Conservation (phyloP, 306 rosid genomes). For the Echinosophora koreensis region DNA sequence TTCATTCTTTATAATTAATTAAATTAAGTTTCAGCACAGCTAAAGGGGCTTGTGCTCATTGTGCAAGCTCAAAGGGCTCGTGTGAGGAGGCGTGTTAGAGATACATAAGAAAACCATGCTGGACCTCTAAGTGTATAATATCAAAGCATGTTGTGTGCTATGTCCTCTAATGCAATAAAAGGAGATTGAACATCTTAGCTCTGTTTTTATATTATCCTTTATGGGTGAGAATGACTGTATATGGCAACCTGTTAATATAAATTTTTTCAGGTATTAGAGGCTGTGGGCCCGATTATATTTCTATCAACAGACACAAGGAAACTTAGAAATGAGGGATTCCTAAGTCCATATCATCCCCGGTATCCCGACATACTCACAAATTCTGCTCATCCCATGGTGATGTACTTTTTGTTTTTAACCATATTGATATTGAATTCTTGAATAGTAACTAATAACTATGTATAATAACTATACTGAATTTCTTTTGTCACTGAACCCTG, state of each 20-base stretch:
- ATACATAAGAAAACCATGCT: neutral
- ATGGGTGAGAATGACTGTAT: constrained; percentile 26
- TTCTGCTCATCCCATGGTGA: constrained; percentile 98
- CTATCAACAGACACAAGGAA: constrained; percentile 96
- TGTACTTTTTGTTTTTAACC: constrained; percentile 25
- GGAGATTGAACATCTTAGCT: constrained; percentile 27
- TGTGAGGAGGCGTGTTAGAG: neutral
- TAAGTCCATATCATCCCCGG: constrained; percentile 99
- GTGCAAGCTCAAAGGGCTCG: constrained; percentile 20
- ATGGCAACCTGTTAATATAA: constrained; percentile 40
- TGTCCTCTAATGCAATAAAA: neutral
- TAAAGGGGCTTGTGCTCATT: neutral
- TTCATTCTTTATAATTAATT: constrained; percentile 1
- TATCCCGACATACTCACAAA: constrained; percentile 98
- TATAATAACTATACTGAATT: constrained; percentile 38
- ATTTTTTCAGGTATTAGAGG: constrained; percentile 87
- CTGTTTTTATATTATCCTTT: constrained; percentile 32
- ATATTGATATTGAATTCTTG: constrained; percentile 39
- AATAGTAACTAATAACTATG: constrained; percentile 44
- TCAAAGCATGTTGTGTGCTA: too few species aligned
- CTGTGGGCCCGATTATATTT: constrained; percentile 95
- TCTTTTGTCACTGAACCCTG: constrained; percentile 40
- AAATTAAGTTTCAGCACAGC: constrained; percentile 20
- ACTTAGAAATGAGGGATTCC: constrained; percentile 96
- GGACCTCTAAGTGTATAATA: too few species aligned